Percentiles rank a stretch among this genome's conserved stretches.
These are phyloP conservation scores for Epichloe hybrida DNA, from an alignment of 2,329 filamentous ascomycete species.

Conservation along the genomic window DNA sequence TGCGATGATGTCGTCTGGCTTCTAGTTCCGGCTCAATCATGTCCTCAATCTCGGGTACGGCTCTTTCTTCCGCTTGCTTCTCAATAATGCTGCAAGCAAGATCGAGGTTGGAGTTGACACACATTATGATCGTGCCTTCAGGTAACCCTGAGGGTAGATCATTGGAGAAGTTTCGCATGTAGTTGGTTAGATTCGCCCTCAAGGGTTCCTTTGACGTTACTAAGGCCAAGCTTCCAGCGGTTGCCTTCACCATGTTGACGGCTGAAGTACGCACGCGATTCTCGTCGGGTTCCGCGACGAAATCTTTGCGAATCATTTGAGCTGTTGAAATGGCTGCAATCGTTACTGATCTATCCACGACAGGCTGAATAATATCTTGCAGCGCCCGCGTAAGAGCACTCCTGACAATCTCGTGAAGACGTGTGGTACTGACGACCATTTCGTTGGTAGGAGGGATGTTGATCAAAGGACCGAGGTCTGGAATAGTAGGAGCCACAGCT, in stretches of 20 bases:
- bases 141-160: conserved; percentile 71
- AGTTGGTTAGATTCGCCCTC: conserved; percentile 92
- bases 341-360: conserved; percentile 93
- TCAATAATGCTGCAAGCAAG: conserved; percentile 88
- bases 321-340: conserved; percentile 95
- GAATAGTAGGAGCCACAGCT: conserved; percentile 65
- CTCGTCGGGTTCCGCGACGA: conserved; percentile 83
- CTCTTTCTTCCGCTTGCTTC: conserved; percentile 86
- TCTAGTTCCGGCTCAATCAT: conserved; percentile 76
- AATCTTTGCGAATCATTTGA: conserved; percentile 93
- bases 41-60: conserved; percentile 86
- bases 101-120: conserved; percentile 95
- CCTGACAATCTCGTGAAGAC: conserved; percentile 65
- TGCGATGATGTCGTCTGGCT: conserved; percentile 59
- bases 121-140: conserved; percentile 94
- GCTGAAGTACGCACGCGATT: conserved; percentile 75
- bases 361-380: conserved; percentile 91
- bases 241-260: conserved; percentile 86
- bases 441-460: conserved; percentile 71
- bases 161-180: conserved; percentile 60
- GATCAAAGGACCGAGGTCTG: conserved; percentile 68
- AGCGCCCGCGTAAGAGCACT: conserved; percentile 80
- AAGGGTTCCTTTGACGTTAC: conserved; percentile 98
- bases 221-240: conserved; percentile 82
- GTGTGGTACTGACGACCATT: conserved; percentile 58